Evolutionary conservation across 202 grass and related monocot species (phyloP).

Genomic region (Bolboschoenoplectus hybrid): DNA sequence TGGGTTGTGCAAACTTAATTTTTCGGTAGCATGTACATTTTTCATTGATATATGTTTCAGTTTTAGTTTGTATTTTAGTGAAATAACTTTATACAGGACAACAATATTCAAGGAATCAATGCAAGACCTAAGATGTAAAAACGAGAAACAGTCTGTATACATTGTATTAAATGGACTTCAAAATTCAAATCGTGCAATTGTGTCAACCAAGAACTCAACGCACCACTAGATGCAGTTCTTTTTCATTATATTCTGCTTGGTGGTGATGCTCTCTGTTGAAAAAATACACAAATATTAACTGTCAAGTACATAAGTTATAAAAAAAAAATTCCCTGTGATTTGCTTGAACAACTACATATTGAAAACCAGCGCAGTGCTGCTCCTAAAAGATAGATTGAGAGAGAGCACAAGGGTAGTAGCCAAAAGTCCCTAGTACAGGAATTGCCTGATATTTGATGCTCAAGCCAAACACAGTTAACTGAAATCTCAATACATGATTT

Average conservation of each 20-base stretch:
- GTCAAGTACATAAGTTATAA: neutral
- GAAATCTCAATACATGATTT: conserved; percentile 18
- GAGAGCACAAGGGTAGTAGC: neutral
- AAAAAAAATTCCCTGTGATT: neutral
- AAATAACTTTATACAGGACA: neutral
- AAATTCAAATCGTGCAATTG: neutral
- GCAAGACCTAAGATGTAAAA: neutral
- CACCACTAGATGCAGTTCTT: neutral
- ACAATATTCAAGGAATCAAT: neutral
- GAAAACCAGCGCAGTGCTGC: neutral
- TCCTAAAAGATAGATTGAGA: neutral
- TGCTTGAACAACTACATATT: conserved; percentile 15
- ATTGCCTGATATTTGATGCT: neutral
- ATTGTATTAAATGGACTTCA: neutral
- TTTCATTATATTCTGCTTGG: neutral
- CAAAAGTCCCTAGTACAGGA: conserved; percentile 2
- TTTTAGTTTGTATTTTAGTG: neutral
- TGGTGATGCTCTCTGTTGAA: neutral
- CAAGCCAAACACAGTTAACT: neutral
- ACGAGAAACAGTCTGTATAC: neutral
- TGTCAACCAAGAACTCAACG: neutral
- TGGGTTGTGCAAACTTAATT: too few relatives aligned
- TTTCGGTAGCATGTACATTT: neutral
- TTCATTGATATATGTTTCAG: neutral
- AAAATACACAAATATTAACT: neutral